A percentile compares a stretch with the other conserved stretches of the same genome.
These are phyloP conservation scores for Nematocida sp. DNA, from an alignment of 371 early-diverging fungal genomes.

Conservation along the genomic window DNA sequence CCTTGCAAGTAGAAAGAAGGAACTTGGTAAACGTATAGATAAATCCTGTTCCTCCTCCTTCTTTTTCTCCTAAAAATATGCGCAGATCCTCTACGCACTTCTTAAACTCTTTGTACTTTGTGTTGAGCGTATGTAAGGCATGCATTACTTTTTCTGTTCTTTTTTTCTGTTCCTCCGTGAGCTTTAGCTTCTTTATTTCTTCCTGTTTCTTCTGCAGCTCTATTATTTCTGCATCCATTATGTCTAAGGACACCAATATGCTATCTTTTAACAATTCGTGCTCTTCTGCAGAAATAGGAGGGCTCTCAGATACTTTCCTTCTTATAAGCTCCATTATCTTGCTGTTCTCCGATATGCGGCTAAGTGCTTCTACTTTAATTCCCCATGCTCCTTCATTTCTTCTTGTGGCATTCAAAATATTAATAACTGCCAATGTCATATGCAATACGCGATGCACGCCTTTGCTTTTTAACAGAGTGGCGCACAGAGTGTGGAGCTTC, in stretches of 20 bases:
- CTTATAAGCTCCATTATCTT: background rate
- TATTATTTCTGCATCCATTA: slow-evolving; percentile 3
- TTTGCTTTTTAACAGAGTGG: background rate
- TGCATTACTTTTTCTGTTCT: background rate
- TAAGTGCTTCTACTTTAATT: slow-evolving; percentile 11
- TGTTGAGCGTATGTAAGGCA: background rate
- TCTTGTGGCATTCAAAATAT: slow-evolving; percentile 14
- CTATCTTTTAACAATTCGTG: background rate
- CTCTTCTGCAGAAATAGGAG: background rate
- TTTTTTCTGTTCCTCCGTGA: background rate
- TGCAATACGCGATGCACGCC: background rate
- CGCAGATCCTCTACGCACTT: background rate
- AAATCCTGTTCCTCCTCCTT: background rate
- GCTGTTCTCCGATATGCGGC: slow-evolving; percentile 2
- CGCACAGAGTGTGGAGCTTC: background rate
- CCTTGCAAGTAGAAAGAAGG: no score
- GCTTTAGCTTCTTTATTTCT: background rate
- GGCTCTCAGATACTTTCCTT: background rate
- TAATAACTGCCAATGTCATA: background rate
- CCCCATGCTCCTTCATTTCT: slow-evolving; percentile 44
- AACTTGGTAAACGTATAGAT: no score
- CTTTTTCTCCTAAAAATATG: slow-evolving; percentile 24
- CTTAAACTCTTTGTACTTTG: slow-evolving; percentile 1
- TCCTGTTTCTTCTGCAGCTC: slow-evolving; percentile 21
- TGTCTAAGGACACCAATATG: slow-evolving; percentile 8